A percentile compares a stretch with the other conserved stretches of the same genome.
Evolutionary conservation across 805 yeast genomes (phyloP).

Genomic region (Barnettozyma botsteinii): DNA sequence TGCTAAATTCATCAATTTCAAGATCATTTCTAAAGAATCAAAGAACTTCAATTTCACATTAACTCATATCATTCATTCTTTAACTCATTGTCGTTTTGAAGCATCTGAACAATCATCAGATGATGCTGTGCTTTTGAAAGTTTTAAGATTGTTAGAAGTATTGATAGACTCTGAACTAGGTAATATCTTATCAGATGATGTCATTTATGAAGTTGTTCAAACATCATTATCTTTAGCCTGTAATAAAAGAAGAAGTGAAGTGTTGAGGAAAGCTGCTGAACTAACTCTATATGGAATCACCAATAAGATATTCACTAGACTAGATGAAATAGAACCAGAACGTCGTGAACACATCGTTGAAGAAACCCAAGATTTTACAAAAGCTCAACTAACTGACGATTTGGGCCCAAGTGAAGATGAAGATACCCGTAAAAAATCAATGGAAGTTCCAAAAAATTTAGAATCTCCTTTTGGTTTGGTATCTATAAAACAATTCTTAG

Average conservation of each 20-base stretch:
- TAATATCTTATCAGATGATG: slow-evolving; percentile 66
- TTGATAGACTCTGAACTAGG: slow-evolving; percentile 64
- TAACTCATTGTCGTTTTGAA: slow-evolving; percentile 93
- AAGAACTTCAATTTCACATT: slow-evolving; percentile 51
- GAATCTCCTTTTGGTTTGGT: slow-evolving; percentile 59
- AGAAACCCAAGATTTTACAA: slow-evolving; percentile 40
- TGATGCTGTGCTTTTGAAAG: slow-evolving; percentile 84
- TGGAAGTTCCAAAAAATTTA: slow-evolving; percentile 21
- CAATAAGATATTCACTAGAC: slow-evolving; percentile 55
- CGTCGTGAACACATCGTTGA: slow-evolving; percentile 35
- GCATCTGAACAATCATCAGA: slow-evolving; percentile 90
- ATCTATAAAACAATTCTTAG: slow-evolving; percentile 71
- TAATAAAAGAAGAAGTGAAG: slow-evolving; percentile 86
- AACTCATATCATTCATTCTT: slow-evolving; percentile 55
- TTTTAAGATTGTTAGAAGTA: slow-evolving; percentile 64
- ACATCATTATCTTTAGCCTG: slow-evolving; percentile 89
- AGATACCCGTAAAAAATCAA: slow-evolving; percentile 15
- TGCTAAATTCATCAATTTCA: slow-evolving; percentile 64
- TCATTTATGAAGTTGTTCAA: slow-evolving; percentile 82
- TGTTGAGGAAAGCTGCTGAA: slow-evolving; percentile 84
- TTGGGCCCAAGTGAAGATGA: slow-evolving; percentile 48
- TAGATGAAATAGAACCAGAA: slow-evolving; percentile 49
- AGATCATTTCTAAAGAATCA: slow-evolving; percentile 52
- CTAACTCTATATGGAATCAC: slow-evolving; percentile 69
- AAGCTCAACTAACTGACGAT: slow-evolving; percentile 46